Base-by-base conservation (phyloP, 2,329 filamentous ascomycete species). In the Beauveria australis region DNA sequence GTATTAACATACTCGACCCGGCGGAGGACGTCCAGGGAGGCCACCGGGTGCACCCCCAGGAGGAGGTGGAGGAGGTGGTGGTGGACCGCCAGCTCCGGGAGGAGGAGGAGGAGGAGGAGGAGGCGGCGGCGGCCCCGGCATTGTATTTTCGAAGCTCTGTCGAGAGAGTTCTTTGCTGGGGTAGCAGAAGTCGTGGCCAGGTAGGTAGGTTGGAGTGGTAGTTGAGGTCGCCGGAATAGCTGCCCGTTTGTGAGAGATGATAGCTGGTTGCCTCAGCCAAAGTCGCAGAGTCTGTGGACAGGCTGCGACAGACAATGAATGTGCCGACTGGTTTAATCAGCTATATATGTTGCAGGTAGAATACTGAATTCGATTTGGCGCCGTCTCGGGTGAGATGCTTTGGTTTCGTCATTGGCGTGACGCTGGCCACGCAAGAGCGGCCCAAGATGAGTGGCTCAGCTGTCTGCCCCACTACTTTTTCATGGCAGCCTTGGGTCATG, bases 31-130 rank as follows among this genome's bases (percentile, higher is more conserved):
- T 28, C 78, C 71, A 47, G 88, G 83, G 41, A 88, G 66, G 59
- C 76, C 79, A 48, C 81, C 83, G 26, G 71, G 72, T 54, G 70
- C 70, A 10, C 61, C 61, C 40, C 61, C 61, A 43, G 75, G 74
- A 52, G 86, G 87, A 49, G 88, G 87, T 24, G 88, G 89, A 53
- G 88, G 82, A 22, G 81, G 82, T 43, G 84, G 84, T 33, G 85
- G 86, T 62, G 86, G 87, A 66, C 80, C 81, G 69, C 83, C 85
- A 49, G 74, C 76, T 61, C 82, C 82, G 67, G 82, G 83, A 59
- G 87, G 89, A 40, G 89, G 89, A 1, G 22, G 22, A 1, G 22
- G 22, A 12, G 89, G 88, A 3, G 89, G 88, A 59, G 88, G 87
- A 52, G 86, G 73, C 56, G 89, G 88, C 63, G 87, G 86, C 57